Evolutionary conservation across 1,284 basidiomycete genomes (phyloP).

Genomic region (Leccinum idahoense): DNA sequence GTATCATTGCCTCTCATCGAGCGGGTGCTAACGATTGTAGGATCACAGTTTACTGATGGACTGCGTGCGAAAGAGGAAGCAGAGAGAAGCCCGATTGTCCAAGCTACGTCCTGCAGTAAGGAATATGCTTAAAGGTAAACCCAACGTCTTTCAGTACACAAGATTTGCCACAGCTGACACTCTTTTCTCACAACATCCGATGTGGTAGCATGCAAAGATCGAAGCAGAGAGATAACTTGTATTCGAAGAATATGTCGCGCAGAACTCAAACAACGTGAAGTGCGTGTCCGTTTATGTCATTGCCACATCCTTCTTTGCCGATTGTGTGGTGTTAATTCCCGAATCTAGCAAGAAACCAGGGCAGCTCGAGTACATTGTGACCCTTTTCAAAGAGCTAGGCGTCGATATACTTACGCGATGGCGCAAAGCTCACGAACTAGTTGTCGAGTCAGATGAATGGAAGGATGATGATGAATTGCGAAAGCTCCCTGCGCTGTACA

Average conservation of each 20-base stretch:
- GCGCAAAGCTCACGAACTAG: conserved; percentile 73
- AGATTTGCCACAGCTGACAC: conserved; percentile 84
- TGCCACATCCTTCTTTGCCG: conserved; percentile 2
- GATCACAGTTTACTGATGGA: conserved; percentile 61
- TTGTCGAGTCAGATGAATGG: conserved; percentile 77
- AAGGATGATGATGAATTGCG: conserved; percentile 68
- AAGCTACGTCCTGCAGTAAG: conserved; percentile 80
- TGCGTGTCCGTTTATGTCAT: conserved; percentile 35
- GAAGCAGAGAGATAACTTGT: conserved; percentile 80
- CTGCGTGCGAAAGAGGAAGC: conserved; percentile 68
- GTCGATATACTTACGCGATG: conserved; percentile 88
- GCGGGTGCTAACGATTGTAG: conserved; percentile 7
- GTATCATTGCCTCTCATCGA: neutral
- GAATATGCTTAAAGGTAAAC: conserved; percentile 79
- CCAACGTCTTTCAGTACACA: conserved; percentile 83
- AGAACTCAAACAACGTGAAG: conserved; percentile 80
- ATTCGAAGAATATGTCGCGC: conserved; percentile 81
- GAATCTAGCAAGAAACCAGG: conserved; percentile 65
- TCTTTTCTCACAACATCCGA: conserved; percentile 77
- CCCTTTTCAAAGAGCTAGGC: conserved; percentile 75
- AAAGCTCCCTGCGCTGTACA: conserved; percentile 81
- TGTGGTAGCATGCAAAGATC: conserved; percentile 82
- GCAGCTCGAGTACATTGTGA: conserved; percentile 69
- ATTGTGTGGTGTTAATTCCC: conserved; percentile 4
- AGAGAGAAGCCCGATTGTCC: conserved; percentile 68